phyloP scores from a whole-genome alignment of 441 rosid genomes.

The Erysimum pusillum region DNA sequence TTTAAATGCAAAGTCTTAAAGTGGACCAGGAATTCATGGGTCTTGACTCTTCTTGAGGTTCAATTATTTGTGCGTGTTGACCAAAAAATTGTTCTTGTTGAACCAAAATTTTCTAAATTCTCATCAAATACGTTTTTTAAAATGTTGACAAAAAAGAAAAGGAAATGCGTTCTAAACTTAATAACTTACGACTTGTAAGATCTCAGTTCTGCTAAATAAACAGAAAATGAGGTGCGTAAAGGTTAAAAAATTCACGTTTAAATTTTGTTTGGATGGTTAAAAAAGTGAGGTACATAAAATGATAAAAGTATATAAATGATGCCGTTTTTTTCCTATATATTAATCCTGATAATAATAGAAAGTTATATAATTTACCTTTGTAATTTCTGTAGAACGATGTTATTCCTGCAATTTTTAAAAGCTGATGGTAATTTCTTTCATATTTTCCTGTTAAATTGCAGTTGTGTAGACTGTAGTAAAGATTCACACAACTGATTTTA shows the following conservation, averaged over 20 bases:
- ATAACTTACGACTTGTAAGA: too few species aligned
- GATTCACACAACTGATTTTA: background rate
- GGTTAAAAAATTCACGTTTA: background rate
- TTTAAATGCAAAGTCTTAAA: conserved; percentile 17
- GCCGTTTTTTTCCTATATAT: too few species aligned
- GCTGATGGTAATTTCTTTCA: background rate
- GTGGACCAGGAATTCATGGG: conserved; percentile 31
- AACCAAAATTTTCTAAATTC: background rate
- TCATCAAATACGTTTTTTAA: conserved; percentile 2
- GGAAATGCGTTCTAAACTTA: background rate
- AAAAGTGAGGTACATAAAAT: too few species aligned
- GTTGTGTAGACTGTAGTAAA: background rate
- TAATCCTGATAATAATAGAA: too few species aligned
- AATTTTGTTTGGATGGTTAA: background rate
- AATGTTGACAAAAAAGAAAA: conserved; percentile 2
- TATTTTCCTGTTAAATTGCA: background rate
- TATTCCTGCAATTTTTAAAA: background rate
- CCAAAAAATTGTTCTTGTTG: conserved; percentile 3
- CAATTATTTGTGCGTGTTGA: conserved; percentile 50
- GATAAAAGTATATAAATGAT: too few species aligned
- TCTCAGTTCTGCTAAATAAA: background rate
- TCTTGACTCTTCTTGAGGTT: conserved; percentile 31
- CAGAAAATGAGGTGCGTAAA: background rate
- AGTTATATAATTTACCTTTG: too few species aligned
- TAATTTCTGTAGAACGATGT: background rate